Base-by-base conservation (phyloP, 495 filamentous ascomycete species). In the Xeromyces bisporus region DNA sequence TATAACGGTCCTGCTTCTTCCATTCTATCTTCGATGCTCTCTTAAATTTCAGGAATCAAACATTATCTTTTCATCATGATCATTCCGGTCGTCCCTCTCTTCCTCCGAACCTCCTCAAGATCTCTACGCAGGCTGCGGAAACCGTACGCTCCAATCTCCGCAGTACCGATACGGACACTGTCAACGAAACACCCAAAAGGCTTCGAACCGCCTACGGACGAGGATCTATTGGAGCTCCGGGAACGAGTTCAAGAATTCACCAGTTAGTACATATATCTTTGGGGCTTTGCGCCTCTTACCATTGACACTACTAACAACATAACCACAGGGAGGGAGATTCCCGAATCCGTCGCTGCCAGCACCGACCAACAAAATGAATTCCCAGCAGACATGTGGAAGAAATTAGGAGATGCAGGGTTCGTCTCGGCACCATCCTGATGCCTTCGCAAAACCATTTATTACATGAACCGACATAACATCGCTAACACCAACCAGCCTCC, bases 171-270 rank as follows among this genome's bases (percentile, higher is more conserved):
- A 31, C 55, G 55, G 26, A 37, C 45, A 6, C 29, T 57, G 16
- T 55, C 77, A 18, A 79, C 78, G 8, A 94, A 93, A 48, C 89
- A 94, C 53, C 84, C 89, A 3, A 60, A 71, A 17, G 77, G 74
- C 42, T 97, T 97, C 53, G 62, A 57, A 5, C 68, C 85, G 20
- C 89, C 89, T 0, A 64, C 76, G 0, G 53, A 65, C 7, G 67
- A 74, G 24, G 91, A 96, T 27, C 67, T 97, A 9, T 34, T 68
- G 3, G 87, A 96, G 51, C 60, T 97, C 20, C 73, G 87, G 32
- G 87, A 94, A 43, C 64, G 81, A 10, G 86, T 93, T 9, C 84
- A 87, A 40, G 89, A 96, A 23, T 97, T 97, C 46, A 76, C 80
- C 13, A 67, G 85, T 62, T 43, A 30, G 51, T 38, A 20, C 12